A percentile compares a stretch with the other conserved stretches of the same genome.
phyloP scores from a whole-genome alignment of 2,329 filamentous ascomycete genomes.

The Pezicula neosporulosa region DNA sequence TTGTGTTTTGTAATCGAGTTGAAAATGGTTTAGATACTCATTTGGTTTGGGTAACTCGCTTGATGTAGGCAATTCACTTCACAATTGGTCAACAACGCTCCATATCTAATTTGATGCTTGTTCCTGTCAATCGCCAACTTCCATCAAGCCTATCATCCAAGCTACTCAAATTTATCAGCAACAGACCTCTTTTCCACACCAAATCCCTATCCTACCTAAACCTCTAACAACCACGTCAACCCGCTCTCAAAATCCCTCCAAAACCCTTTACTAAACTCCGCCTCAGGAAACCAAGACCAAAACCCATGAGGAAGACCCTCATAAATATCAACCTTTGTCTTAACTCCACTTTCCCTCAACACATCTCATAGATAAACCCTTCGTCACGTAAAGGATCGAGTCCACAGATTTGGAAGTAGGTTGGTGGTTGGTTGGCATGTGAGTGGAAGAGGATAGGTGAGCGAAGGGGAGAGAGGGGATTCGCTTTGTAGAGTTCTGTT shows the following conservation, averaged over 20 bases:
- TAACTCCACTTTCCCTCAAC: slow-evolving; percentile 33
- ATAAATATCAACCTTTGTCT: slow-evolving; percentile 27
- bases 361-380: slow-evolving; percentile 47
- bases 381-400: slow-evolving; percentile 50
- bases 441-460: slow-evolving; percentile 31
- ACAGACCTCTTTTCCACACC: too few relatives aligned
- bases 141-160: too few relatives aligned
- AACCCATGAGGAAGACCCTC: slow-evolving; percentile 29
- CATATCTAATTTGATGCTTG: too few relatives aligned
- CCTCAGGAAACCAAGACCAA: slow-evolving; percentile 24
- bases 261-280: slow-evolving; percentile 19
- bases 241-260: slow-evolving; percentile 18
- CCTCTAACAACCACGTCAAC: slow-evolving; percentile 15
- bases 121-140: too few relatives aligned
- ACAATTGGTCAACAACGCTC: too few relatives aligned
- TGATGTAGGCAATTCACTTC: too few relatives aligned
- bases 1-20: too few relatives aligned
- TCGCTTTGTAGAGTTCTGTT: slow-evolving; percentile 23
- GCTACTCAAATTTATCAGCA: too few relatives aligned
- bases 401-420: slow-evolving; percentile 48
- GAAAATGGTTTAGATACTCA: too few relatives aligned
- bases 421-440: slow-evolving; percentile 35
- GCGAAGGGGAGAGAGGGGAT: slow-evolving; percentile 25
- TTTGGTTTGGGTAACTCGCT: too few relatives aligned
- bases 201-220: too few relatives aligned